Evolutionary conservation across 1,139 yeast species (phyloP).

Genomic region (Zhuliangozyma blackwelliae): DNA sequence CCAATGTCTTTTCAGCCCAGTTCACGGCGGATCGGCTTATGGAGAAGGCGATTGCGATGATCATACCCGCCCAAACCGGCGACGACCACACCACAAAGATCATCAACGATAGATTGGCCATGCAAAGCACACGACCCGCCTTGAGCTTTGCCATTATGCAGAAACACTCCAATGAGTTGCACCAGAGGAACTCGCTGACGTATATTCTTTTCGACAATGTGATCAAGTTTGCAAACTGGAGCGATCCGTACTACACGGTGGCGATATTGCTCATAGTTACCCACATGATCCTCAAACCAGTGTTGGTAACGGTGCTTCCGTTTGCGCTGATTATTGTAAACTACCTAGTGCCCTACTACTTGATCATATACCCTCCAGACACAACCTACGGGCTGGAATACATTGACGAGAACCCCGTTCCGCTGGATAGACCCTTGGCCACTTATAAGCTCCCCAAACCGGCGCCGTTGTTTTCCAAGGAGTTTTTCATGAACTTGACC

Average conservation of each 20-base stretch:
- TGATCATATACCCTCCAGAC: slow-evolving; percentile 40
- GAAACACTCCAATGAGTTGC: slow-evolving; percentile 61
- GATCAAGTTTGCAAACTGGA: slow-evolving; percentile 59
- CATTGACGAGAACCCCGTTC: slow-evolving; percentile 44
- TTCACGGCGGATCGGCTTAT: slow-evolving; percentile 61
- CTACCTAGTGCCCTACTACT: slow-evolving; percentile 68
- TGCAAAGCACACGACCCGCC: slow-evolving; percentile 63
- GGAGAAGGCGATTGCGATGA: slow-evolving; percentile 65
- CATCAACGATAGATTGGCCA: slow-evolving; percentile 45
- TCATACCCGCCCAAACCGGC: slow-evolving; percentile 59
- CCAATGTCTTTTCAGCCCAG: slow-evolving; percentile 14
- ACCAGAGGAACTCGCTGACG: slow-evolving; percentile 58
- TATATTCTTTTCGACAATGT: slow-evolving; percentile 58
- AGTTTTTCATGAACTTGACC: slow-evolving; percentile 72
- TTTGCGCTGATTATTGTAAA: slow-evolving; percentile 48
- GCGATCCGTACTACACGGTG: slow-evolving; percentile 56
- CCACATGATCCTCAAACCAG: slow-evolving; percentile 60
- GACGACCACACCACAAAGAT: slow-evolving; percentile 34
- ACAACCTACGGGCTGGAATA: slow-evolving; percentile 12
- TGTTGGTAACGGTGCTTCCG: slow-evolving; percentile 51
- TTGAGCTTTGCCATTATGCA: slow-evolving; percentile 69
- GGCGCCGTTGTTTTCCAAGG: slow-evolving; percentile 74
- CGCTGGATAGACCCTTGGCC: slow-evolving; percentile 51
- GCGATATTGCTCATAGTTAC: slow-evolving; percentile 55
- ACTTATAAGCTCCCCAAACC: slow-evolving; percentile 60